Conservation (phyloP, 2,329 filamentous ascomycete genomes). For the Blastomyces gilchristii region DNA sequence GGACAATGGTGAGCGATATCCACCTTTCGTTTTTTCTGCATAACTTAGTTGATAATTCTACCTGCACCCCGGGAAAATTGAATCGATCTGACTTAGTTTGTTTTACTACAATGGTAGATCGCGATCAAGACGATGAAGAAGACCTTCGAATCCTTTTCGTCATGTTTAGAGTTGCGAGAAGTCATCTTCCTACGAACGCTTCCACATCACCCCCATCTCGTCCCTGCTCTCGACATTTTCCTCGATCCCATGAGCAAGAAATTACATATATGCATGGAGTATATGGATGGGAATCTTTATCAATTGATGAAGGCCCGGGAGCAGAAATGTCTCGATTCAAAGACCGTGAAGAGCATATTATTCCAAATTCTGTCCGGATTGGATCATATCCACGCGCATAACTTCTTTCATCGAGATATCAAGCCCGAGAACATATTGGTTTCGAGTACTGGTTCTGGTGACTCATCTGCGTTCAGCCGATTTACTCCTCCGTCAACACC, state of each 20-base stretch:
- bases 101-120: conserved; percentile 48
- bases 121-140: conserved; percentile 99
- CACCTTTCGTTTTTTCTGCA: neutral
- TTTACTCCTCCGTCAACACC: conserved; percentile 96
- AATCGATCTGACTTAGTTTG: neutral
- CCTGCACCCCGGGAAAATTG: neutral
- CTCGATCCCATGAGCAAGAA: conserved; percentile 92
- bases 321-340: conserved; percentile 82
- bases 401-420: conserved; percentile 98
- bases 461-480: conserved; percentile 78
- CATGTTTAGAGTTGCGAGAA: conserved; percentile 87
- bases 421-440: conserved; percentile 99
- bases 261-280: conserved; percentile 97
- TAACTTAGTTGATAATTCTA: neutral
- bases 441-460: conserved; percentile 74
- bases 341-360: conserved; percentile 92
- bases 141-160: conserved; percentile 83
- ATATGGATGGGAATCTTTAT: conserved; percentile 98
- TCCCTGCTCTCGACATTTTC: conserved; percentile 97
- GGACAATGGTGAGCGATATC: conserved; percentile 66
- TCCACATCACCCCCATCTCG: conserved; percentile 78
- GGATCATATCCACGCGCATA: conserved; percentile 92
- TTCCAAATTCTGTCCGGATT: conserved; percentile 94
- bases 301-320: conserved; percentile 98
- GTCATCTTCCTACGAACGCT: conserved; percentile 92